These are phyloP conservation scores for Tricholoma matsutake DNA, from an alignment of 768 basidiomycete genomes.

Conservation along the genomic window DNA sequence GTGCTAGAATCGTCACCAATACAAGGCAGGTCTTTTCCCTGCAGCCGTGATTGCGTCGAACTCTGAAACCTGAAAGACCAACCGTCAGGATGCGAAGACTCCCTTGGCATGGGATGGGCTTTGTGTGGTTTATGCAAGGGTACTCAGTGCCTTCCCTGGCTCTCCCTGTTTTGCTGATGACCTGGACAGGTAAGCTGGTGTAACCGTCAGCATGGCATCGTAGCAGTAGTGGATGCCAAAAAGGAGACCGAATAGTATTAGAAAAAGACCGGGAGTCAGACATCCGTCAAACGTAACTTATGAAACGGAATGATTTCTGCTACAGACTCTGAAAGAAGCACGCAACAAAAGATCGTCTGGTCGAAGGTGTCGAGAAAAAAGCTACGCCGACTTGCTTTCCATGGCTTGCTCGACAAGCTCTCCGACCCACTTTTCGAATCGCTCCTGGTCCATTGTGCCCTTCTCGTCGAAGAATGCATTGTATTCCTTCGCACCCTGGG, in stretches of 20 bases:
- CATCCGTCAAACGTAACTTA: neutral
- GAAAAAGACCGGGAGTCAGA: neutral
- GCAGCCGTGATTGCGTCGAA: too few relatives aligned
- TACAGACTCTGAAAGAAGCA: neutral
- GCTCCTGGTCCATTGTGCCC: conserved; percentile 74
- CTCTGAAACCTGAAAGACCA: too few relatives aligned
- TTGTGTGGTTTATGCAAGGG: too few relatives aligned
- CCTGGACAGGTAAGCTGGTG: too few relatives aligned
- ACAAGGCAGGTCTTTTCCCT: too few relatives aligned
- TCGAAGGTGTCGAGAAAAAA: neutral
- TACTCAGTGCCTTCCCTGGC: too few relatives aligned
- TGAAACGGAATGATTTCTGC: neutral
- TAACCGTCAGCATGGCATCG: too few relatives aligned
- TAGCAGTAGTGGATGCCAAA: too few relatives aligned
- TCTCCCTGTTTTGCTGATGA: too few relatives aligned
- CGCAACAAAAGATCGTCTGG: neutral
- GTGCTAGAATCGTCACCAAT: too few relatives aligned
- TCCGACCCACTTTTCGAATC: conserved; percentile 78
- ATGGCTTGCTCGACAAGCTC: conserved; percentile 68
- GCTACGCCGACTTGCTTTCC: conserved; percentile 55
- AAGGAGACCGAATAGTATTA: neutral
- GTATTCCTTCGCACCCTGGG: conserved; percentile 54
- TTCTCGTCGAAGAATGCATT: conserved; percentile 78
- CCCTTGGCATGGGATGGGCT: too few relatives aligned
- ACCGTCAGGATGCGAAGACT: too few relatives aligned